Evolutionary conservation across 2,329 filamentous ascomycete genomes (phyloP).

Genomic region (Aureobasidium sp.): DNA sequence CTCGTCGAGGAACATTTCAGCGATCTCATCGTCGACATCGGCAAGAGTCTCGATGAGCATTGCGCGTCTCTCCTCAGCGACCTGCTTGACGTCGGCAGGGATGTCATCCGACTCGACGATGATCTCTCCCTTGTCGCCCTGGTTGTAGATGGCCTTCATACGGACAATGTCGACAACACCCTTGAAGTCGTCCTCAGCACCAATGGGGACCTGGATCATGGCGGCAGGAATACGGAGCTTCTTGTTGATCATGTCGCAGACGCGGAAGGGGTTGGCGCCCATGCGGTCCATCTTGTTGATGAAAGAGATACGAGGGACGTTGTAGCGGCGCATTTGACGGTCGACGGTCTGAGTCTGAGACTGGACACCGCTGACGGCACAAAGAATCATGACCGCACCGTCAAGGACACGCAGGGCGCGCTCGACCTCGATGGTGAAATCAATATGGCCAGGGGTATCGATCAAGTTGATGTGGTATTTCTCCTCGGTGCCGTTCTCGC

Average conservation of each 20-base stretch:
- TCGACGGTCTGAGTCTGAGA: conserved; percentile 98
- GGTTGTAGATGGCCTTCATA: conserved; percentile 91
- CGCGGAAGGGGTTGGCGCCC: conserved; percentile 97
- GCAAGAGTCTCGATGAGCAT: conserved; percentile 89
- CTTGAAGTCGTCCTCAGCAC: conserved; percentile 80
- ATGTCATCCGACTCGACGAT: conserved; percentile 72
- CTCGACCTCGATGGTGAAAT: conserved; percentile 99
- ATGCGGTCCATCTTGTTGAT: conserved; percentile 99
- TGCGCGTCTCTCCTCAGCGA: conserved; percentile 74
- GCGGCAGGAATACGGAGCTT: conserved; percentile 92
- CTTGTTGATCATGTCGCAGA: conserved; percentile 92
- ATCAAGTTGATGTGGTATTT: conserved; percentile 98
- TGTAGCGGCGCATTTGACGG: conserved; percentile 97
- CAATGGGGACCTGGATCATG: conserved; percentile 90
- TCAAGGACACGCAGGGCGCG: conserved; percentile 89
- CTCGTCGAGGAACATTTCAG: conserved; percentile 89
- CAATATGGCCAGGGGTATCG: conserved; percentile 96
- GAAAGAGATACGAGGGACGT: conserved; percentile 90
- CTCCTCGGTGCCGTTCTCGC: conserved; percentile 60
- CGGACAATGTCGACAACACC: conserved; percentile 88
- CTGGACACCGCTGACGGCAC: conserved; percentile 93
- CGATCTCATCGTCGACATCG: conserved; percentile 96
- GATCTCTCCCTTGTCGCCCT: conserved; percentile 68
- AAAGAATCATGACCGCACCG: conserved; percentile 96
- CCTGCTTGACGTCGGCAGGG: conserved; percentile 65